These are phyloP conservation scores for Aspergillus incahuasiensis DNA, from an alignment of 495 filamentous ascomycete genomes.

Conservation along the genomic window DNA sequence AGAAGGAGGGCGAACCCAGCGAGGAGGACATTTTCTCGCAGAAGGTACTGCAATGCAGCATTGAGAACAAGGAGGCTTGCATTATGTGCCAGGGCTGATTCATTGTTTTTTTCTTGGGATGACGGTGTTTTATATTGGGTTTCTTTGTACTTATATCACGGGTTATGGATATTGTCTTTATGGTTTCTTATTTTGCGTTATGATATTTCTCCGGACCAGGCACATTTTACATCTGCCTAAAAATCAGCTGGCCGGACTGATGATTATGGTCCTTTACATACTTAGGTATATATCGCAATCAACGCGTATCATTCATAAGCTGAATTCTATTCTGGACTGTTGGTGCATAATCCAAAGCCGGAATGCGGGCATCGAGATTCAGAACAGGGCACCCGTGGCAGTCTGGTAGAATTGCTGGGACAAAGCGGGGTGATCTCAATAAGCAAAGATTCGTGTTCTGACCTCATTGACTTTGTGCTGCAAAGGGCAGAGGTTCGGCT, in stretches of 20 bases:
- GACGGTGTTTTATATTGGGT: constrained; percentile 15
- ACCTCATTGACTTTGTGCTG: not conserved
- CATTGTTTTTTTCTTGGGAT: constrained; percentile 5
- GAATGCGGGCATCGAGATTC: not conserved
- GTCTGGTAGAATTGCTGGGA: not conserved
- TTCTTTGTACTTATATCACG: constrained; percentile 38
- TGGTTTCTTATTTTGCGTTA: constrained; percentile 17
- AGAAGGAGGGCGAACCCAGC: constrained; percentile 62
- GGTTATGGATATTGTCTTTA: constrained; percentile 34
- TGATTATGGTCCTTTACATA: constrained; percentile 7
- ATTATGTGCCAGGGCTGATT: constrained; percentile 82
- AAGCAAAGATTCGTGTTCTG: not conserved
- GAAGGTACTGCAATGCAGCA: constrained; percentile 85
- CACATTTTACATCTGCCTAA: constrained; percentile 2
- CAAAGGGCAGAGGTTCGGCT: not conserved
- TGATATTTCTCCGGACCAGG: constrained; percentile 8
- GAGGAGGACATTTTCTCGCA: constrained; percentile 93
- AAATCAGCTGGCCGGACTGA: constrained; percentile 6
- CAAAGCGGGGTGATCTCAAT: not conserved
- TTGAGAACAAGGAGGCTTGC: constrained; percentile 86
- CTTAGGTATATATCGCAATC: constrained; percentile 9
- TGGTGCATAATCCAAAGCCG: not conserved
- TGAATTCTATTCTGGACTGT: not conserved
- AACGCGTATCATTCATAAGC: not conserved
- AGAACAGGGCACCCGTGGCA: not conserved